These are phyloP conservation scores for Viridothelium virens DNA, from an alignment of 495 filamentous ascomycete species.

Conservation along the genomic window DNA sequence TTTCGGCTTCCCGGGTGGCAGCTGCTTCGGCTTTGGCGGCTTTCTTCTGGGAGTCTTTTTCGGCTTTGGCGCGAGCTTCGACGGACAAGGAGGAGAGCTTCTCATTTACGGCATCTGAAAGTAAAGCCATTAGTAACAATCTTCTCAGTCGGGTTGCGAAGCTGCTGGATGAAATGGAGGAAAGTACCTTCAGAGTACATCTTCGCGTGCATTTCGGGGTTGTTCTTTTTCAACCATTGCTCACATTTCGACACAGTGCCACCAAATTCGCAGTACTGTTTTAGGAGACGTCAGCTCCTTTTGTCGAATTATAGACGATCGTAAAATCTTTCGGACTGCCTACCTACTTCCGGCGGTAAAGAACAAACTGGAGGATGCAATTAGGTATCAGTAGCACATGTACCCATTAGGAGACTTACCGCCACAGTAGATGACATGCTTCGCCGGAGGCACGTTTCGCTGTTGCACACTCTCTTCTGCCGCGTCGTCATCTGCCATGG, in stretches of 20 bases:
- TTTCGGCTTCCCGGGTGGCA: slow-evolving; percentile 70
- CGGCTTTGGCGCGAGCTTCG: slow-evolving; percentile 82
- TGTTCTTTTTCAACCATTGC: slow-evolving; percentile 77
- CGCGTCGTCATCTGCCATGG: slow-evolving; percentile 8
- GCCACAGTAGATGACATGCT: slow-evolving; percentile 69
- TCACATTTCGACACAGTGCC: slow-evolving; percentile 97
- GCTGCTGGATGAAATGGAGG: background rate
- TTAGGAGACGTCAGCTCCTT: background rate
- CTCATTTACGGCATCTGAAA: slow-evolving; percentile 68
- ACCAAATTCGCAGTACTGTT: slow-evolving; percentile 95
- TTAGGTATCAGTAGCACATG: slow-evolving; percentile 15
- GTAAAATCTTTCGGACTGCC: background rate
- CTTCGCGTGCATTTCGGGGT: slow-evolving; percentile 62
- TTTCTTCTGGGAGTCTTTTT: slow-evolving; percentile 90
- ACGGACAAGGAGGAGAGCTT: slow-evolving; percentile 77
- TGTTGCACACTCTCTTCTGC: background rate
- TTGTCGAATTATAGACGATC: slow-evolving; percentile 1
- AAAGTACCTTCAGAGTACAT: slow-evolving; percentile 75
- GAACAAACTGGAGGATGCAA: slow-evolving; percentile 65
- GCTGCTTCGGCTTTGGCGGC: slow-evolving; percentile 81
- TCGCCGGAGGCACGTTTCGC: slow-evolving; percentile 17
- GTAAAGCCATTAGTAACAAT: background rate
- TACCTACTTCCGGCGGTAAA: slow-evolving; percentile 83
- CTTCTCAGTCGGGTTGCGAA: background rate
- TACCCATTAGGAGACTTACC: slow-evolving; percentile 43